Evolutionary conservation across 2,329 filamentous ascomycete genomes (phyloP).

Genomic region (Trichophyton schoenleinii): DNA sequence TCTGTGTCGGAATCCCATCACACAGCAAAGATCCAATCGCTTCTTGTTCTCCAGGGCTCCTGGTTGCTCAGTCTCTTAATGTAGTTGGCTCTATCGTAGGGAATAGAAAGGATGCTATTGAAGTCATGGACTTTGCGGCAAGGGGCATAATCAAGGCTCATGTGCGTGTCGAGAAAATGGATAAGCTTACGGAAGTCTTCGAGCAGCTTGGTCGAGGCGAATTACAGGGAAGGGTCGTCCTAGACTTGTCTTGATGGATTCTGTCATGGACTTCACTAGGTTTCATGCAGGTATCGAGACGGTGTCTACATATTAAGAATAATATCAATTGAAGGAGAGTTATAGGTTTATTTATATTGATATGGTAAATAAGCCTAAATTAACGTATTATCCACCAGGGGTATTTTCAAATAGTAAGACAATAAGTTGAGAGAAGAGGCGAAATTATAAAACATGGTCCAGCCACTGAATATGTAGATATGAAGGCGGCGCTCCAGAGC

Average conservation of each 20-base stretch:
- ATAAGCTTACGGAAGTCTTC: conserved; percentile 35
- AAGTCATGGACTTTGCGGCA: conserved; percentile 37
- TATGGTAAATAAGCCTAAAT: background rate
- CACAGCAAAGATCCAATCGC: conserved; percentile 34
- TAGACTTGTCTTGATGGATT: conserved; percentile 26
- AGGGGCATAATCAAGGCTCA: conserved; percentile 37
- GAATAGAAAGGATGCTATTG: conserved; percentile 39
- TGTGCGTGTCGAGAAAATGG: conserved; percentile 36
- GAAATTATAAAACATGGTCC: background rate
- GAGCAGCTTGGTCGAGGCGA: conserved; percentile 34
- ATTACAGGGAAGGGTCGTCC: conserved; percentile 37
- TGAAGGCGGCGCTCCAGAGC: background rate
- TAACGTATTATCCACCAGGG: background rate
- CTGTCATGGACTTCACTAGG: background rate
- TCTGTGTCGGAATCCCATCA: conserved; percentile 42
- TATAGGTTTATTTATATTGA: background rate
- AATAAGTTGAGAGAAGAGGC: background rate
- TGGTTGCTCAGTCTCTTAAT: conserved; percentile 34
- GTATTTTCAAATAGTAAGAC: background rate
- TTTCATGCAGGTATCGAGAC: too few species aligned
- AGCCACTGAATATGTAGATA: background rate
- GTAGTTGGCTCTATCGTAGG: conserved; percentile 42
- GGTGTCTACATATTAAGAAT: background rate
- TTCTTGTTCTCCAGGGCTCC: conserved; percentile 29
- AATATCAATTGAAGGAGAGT: background rate